Conservation (phyloP, 73 alveolate species). For the Paramecium octaurelia region DNA sequence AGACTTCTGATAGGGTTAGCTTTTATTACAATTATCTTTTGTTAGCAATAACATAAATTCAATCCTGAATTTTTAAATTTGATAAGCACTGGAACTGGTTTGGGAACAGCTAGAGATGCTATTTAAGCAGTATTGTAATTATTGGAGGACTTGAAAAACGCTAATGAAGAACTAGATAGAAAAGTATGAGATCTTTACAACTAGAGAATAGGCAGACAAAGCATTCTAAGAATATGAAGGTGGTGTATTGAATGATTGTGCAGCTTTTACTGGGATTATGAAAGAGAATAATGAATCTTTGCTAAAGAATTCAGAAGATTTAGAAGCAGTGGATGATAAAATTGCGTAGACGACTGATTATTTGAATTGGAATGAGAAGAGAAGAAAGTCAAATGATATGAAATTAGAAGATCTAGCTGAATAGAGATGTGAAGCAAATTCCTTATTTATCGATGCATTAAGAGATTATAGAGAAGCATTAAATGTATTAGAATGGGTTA, state of each 20-base stretch:
- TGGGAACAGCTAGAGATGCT: slow-evolving; percentile 7
- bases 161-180: slow-evolving; percentile 38
- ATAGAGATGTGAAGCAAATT: slow-evolving; percentile 41
- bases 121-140: slow-evolving; percentile 5
- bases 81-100: slow-evolving; percentile 10
- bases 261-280: slow-evolving; percentile 18
- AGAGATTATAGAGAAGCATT: slow-evolving; percentile 42
- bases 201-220: not conserved
- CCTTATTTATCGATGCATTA: slow-evolving; percentile 22
- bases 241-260: slow-evolving; percentile 23
- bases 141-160: slow-evolving; percentile 32
- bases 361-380: slow-evolving; percentile 39
- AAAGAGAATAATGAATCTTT: slow-evolving; percentile 28
- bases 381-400: slow-evolving; percentile 38
- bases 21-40: not conserved
- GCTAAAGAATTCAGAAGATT: slow-evolving; percentile 30
- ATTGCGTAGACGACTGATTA: not conserved
- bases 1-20: not conserved
- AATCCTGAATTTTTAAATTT: slow-evolving; percentile 24
- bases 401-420: slow-evolving; percentile 35
- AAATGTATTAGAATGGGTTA: slow-evolving; percentile 24
- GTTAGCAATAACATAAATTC: not conserved
- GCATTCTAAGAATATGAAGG: slow-evolving; percentile 26
- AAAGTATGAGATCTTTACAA: not conserved
- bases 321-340: slow-evolving; percentile 37